Percentiles rank a stretch among this genome's conserved stretches.
These are phyloP conservation scores for grape (Vitis vinifera) DNA, from an alignment of 164 flowering plant species.

Conservation along the genomic window DNA sequence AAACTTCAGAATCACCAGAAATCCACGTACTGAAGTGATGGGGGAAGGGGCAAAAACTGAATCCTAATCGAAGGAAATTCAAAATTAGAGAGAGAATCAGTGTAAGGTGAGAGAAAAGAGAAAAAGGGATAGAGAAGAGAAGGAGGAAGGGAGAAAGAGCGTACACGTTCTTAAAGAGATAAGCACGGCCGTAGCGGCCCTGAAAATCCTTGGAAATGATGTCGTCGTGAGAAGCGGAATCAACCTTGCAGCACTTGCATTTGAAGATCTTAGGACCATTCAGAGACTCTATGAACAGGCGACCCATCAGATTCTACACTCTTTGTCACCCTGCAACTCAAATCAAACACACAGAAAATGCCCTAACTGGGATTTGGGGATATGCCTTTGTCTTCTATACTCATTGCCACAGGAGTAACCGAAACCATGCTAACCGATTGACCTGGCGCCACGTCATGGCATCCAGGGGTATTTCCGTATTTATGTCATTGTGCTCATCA, in stretches of 20 bases:
- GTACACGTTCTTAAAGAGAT: constrained; percentile 38
- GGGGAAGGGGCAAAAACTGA: no score
- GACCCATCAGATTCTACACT: constrained; percentile 25
- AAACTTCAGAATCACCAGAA: no score
- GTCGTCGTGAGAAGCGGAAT: constrained; percentile 35
- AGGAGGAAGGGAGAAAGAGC: background rate
- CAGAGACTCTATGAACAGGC: constrained; percentile 31
- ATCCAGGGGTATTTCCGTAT: no score
- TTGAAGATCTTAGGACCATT: constrained; percentile 37
- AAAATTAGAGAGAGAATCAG: background rate
- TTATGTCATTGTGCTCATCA: no score
- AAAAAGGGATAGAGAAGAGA: background rate
- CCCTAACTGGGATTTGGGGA: background rate
- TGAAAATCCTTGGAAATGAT: constrained; percentile 40
- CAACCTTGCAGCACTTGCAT: constrained; percentile 46
- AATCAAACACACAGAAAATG: background rate
- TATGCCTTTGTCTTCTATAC: no score
- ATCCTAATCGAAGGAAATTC: background rate
- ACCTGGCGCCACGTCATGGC: no score
- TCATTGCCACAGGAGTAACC: no score
- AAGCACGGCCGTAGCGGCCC: constrained; percentile 41
- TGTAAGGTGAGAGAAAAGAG: background rate
- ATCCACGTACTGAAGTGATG: no score
- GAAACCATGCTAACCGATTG: no score
- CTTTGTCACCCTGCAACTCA: background rate